Conservation (phyloP, 1,284 basidiomycete genomes). For the Peniophora sp. region DNA sequence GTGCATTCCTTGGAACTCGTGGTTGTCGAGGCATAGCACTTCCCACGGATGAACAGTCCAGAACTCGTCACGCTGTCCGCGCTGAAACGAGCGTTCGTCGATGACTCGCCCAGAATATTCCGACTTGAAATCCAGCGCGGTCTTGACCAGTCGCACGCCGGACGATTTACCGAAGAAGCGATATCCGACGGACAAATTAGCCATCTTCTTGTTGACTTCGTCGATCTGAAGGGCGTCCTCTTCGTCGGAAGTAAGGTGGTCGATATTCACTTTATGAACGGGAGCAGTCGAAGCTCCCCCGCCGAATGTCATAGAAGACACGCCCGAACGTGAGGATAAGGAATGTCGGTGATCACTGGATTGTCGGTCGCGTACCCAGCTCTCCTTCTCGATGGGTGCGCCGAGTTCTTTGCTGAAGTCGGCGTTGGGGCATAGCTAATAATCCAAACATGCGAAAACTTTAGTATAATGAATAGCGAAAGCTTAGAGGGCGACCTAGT, state of each 20-base stretch:
- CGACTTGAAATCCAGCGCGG: conserved; percentile 59
- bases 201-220: neutral
- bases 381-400: conserved; percentile 33
- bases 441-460: too few relatives aligned
- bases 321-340: neutral
- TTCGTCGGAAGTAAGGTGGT: conserved; percentile 21
- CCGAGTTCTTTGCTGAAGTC: conserved; percentile 43
- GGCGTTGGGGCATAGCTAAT: conserved; percentile 40
- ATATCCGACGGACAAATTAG: conserved; percentile 22
- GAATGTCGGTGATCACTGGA: neutral
- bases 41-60: conserved; percentile 13
- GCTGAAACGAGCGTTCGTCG: conserved; percentile 11
- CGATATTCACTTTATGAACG: conserved; percentile 16
- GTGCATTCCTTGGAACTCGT: conserved; percentile 11
- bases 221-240: conserved; percentile 11
- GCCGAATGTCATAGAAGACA: neutral
- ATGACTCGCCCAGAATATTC: conserved; percentile 33
- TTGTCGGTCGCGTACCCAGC: conserved; percentile 23
- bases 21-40: neutral
- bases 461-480: too few relatives aligned
- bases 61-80: conserved; percentile 6
- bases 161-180: conserved; percentile 73
- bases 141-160: conserved; percentile 55
- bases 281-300: neutral
- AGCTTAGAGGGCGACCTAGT: conserved; percentile 11